Percentiles rank a stretch among this genome's conserved stretches.
These are phyloP conservation scores for Phaffia rhodozyma DNA, from an alignment of 1,284 basidiomycete species.

Conservation along the genomic window DNA sequence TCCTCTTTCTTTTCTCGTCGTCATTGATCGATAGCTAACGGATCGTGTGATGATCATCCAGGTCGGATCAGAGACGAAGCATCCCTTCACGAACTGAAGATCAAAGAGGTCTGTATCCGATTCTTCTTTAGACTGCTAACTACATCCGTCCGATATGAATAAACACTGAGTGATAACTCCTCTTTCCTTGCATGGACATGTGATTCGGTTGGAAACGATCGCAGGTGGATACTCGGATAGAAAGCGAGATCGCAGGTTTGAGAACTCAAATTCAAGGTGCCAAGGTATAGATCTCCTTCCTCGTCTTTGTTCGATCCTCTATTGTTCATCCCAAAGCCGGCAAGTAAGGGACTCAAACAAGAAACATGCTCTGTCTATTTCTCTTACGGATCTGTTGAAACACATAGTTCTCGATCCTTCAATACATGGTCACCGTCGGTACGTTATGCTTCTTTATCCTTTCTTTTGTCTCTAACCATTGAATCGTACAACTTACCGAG, in stretches of 20 bases:
- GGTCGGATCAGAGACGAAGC: constrained; percentile 90
- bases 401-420: not conserved
- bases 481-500: too few relatives aligned
- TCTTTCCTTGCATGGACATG: too few relatives aligned
- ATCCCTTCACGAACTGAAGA: constrained; percentile 85
- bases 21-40: not conserved
- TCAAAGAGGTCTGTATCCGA: constrained; percentile 53
- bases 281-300: constrained; percentile 45
- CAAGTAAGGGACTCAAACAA: not conserved
- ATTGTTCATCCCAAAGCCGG: not conserved
- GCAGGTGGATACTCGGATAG: constrained; percentile 82
- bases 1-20: not conserved
- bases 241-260: constrained; percentile 86
- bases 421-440: not conserved
- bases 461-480: too few relatives aligned
- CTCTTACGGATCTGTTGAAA: not conserved
- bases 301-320: too few relatives aligned
- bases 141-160: not conserved
- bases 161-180: too few relatives aligned
- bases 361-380: not conserved
- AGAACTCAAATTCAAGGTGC: constrained; percentile 84
- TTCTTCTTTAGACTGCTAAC: not conserved
- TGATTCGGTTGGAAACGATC: not conserved
- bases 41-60: too few relatives aligned
- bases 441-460: too few relatives aligned